A percentile compares a stretch with the other conserved stretches of the same genome.
phyloP scores from a whole-genome alignment of 2,329 filamentous ascomycete species.

The Elsinoe ampelina region DNA sequence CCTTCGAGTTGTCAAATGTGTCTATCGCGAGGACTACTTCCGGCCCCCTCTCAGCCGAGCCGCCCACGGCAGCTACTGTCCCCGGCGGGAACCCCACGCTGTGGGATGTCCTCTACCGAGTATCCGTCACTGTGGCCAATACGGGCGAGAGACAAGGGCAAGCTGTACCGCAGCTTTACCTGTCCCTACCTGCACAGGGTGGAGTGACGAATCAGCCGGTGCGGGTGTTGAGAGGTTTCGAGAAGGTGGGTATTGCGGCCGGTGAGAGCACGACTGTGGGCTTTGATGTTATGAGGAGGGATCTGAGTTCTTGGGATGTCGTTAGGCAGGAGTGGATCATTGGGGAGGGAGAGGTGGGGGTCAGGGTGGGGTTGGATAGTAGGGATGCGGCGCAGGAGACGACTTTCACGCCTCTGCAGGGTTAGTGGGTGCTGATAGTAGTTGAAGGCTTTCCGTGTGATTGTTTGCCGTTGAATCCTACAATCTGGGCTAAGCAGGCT shows the following conservation, averaged over 20 bases:
- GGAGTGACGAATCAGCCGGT: conserved; percentile 55
- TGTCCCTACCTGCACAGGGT: conserved; percentile 35
- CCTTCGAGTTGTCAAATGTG: conserved; percentile 38
- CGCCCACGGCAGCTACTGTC: conserved; percentile 37
- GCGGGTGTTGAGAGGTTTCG: conserved; percentile 34
- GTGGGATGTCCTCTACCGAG: conserved; percentile 58
- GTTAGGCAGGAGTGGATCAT: conserved; percentile 31
- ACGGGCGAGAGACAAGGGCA: conserved; percentile 41
- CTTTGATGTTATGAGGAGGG: conserved; percentile 31
- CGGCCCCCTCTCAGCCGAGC: conserved; percentile 39
- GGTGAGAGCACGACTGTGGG: conserved; percentile 20
- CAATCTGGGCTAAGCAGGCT: too few relatives aligned
- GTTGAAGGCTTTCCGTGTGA: too few relatives aligned
- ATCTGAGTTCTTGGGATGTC: conserved; percentile 34
- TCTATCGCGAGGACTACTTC: conserved; percentile 30
- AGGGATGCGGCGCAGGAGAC: conserved; percentile 17
- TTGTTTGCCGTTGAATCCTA: too few relatives aligned
- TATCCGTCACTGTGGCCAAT: conserved; percentile 59
- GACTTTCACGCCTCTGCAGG: neutral
- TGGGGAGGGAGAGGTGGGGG: conserved; percentile 16
- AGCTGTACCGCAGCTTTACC: conserved; percentile 48
- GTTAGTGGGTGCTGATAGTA: neutral
- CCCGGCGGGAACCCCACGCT: conserved; percentile 51
- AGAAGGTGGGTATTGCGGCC: conserved; percentile 30
- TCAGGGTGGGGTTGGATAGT: conserved; percentile 22